These are phyloP conservation scores for Phytophthora colocasiae DNA, from an alignment of 352 stramenopile species.

Conservation along the genomic window DNA sequence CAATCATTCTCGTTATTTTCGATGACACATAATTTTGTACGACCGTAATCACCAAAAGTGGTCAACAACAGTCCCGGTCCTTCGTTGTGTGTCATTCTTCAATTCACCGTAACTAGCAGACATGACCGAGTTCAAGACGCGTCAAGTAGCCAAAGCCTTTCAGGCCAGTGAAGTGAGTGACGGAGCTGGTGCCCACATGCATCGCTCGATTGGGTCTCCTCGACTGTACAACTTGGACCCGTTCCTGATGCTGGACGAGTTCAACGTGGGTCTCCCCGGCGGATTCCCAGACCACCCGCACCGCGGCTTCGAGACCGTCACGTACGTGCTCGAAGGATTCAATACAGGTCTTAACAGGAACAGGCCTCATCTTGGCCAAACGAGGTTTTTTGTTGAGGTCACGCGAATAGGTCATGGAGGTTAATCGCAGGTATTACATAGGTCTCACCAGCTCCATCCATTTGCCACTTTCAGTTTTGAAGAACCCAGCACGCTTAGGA, in stretches of 20 bases:
- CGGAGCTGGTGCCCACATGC: conserved; percentile 49
- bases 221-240: conserved; percentile 48
- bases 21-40: conserved; percentile 13
- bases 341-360: too few species aligned
- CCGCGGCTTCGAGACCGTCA: conserved; percentile 92
- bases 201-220: conserved; percentile 46
- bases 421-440: too few species aligned
- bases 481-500: too few species aligned
- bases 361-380: too few species aligned
- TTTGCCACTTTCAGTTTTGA: too few species aligned
- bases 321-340: conserved; percentile 92
- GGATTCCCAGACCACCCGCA: conserved; percentile 92
- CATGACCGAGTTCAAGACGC: conserved; percentile 31
- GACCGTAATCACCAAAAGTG: conserved; percentile 8
- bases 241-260: conserved; percentile 72
- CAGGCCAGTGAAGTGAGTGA: conserved; percentile 49
- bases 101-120: conserved; percentile 6
- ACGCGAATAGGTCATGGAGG: too few species aligned
- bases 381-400: too few species aligned
- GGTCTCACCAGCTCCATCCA: too few species aligned
- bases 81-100: not conserved
- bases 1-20: not conserved
- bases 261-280: conserved; percentile 62
- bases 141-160: conserved; percentile 52
- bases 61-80: conserved; percentile 3